Percentiles rank a stretch among this genome's conserved stretches.
phyloP scores from a whole-genome alignment of 345 rosid species.

The Isatis tinctoria region DNA sequence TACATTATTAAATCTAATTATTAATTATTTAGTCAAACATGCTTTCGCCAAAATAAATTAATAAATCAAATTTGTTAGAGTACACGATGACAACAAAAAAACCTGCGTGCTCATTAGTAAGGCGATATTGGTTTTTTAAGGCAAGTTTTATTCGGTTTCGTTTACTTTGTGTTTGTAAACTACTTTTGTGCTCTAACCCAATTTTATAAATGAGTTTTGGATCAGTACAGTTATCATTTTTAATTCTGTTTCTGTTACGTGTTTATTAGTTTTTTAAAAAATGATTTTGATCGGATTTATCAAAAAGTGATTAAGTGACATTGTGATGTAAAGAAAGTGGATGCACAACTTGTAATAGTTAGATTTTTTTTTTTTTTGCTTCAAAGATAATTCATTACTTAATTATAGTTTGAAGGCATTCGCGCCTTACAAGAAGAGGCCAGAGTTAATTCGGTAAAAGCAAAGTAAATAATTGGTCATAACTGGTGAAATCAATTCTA shows the following conservation, averaged over 20 bases:
- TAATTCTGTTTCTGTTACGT: not conserved
- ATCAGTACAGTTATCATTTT: not conserved
- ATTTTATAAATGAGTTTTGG: not conserved
- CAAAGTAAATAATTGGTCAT: not conserved
- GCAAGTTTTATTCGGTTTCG: not conserved
- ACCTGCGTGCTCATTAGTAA: not conserved
- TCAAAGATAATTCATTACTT: not conserved
- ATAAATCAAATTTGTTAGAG: constrained; percentile 6
- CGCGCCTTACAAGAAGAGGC: not conserved
- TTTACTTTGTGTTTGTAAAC: not conserved
- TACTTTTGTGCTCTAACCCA: not conserved
- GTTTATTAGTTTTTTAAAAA: not conserved
- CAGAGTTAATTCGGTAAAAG: not conserved
- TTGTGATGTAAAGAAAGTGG: not conserved
- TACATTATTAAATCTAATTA: not conserved
- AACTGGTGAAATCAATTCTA: not conserved
- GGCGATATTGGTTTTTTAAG: not conserved
- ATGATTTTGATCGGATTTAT: not conserved
- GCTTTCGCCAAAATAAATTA: not conserved
- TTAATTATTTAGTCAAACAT: not conserved
- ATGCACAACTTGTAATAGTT: not conserved
- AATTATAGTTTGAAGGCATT: not conserved
- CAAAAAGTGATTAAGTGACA: not conserved
- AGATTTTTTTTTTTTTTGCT: not conserved
- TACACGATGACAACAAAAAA: not conserved